These are phyloP conservation scores for Pterulicium gracile DNA, from an alignment of 1,284 basidiomycete species.

Conservation along the genomic window DNA sequence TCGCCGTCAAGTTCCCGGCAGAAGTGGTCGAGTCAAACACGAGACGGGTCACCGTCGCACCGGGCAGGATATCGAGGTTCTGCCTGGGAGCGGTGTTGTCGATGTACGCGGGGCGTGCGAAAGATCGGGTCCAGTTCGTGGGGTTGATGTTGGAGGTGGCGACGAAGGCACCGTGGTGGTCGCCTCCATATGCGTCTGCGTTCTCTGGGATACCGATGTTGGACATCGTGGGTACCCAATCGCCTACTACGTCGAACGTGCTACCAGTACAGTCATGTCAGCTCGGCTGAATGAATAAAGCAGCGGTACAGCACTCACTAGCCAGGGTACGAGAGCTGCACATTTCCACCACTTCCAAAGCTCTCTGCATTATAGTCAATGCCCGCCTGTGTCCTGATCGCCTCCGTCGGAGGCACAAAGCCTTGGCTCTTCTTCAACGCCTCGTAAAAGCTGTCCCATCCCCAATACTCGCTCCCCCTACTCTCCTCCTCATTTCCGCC, in stretches of 20 bases:
- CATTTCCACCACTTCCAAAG: constrained; percentile 34
- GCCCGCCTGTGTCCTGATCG: constrained; percentile 22
- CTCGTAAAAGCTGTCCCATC: constrained; percentile 39
- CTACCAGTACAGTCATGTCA: constrained; percentile 14
- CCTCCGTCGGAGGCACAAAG: constrained; percentile 27
- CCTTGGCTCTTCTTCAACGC: constrained; percentile 44
- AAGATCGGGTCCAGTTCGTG: constrained; percentile 54
- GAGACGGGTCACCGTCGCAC: constrained; percentile 48
- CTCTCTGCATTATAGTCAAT: constrained; percentile 30
- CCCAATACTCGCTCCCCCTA: constrained; percentile 24
- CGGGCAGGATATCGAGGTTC: constrained; percentile 55
- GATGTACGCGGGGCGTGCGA: constrained; percentile 61
- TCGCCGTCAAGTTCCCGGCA: constrained; percentile 34
- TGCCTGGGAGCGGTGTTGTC: constrained; percentile 44
- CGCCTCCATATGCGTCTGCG: constrained; percentile 36
- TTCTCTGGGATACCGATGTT: constrained; percentile 30
- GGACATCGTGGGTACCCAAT: constrained; percentile 40
- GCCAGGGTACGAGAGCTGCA: constrained; percentile 37
- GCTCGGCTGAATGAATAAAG: neutral
- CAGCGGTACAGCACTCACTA: constrained; percentile 28
- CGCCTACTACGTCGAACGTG: constrained; percentile 35
- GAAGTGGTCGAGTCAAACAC: constrained; percentile 33
- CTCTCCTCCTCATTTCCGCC: constrained; percentile 16
- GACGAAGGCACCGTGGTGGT: constrained; percentile 41
- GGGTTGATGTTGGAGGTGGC: constrained; percentile 58